A percentile compares a stretch with the other conserved stretches of the same genome.
phyloP scores from a whole-genome alignment of 768 basidiomycete species.

The Erythrobasidium yunnanense region DNA sequence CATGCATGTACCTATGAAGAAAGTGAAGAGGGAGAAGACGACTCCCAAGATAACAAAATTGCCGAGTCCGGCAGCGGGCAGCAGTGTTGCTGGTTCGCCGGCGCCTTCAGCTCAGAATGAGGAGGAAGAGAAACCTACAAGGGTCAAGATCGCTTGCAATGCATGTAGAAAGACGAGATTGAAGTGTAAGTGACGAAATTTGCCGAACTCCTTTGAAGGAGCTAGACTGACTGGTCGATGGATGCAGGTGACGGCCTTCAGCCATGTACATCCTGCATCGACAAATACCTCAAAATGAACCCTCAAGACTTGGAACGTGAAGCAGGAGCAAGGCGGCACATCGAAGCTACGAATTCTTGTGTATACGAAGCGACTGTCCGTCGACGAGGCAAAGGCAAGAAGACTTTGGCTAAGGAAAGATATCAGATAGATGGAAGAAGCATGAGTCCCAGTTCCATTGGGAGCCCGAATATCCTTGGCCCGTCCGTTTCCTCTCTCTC shows the following conservation, averaged over 20 bases:
- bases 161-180: conserved; percentile 22
- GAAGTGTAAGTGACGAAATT: conserved; percentile 4
- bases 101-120: not conserved
- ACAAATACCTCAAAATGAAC: conserved; percentile 13
- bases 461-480: not conserved
- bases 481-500: not conserved
- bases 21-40: not conserved
- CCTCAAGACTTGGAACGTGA: not conserved
- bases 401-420: conserved; percentile 8
- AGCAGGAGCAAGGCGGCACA: not conserved
- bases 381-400: conserved; percentile 23
- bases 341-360: not conserved
- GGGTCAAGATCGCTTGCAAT: conserved; percentile 16
- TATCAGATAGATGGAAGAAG: not conserved
- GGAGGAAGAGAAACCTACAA: not conserved
- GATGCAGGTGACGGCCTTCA: conserved; percentile 9
- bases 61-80: not conserved
- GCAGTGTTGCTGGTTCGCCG: not conserved
- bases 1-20: not conserved
- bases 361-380: conserved; percentile 12
- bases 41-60: not conserved
- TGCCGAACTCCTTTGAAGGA: not conserved
- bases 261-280: conserved; percentile 22
- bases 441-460: not conserved
- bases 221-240: not conserved